A percentile compares a stretch with the other conserved stretches of the same genome.
Conservation (phyloP, 176 grass and related monocot genomes). For the Carex littledalei region DNA sequence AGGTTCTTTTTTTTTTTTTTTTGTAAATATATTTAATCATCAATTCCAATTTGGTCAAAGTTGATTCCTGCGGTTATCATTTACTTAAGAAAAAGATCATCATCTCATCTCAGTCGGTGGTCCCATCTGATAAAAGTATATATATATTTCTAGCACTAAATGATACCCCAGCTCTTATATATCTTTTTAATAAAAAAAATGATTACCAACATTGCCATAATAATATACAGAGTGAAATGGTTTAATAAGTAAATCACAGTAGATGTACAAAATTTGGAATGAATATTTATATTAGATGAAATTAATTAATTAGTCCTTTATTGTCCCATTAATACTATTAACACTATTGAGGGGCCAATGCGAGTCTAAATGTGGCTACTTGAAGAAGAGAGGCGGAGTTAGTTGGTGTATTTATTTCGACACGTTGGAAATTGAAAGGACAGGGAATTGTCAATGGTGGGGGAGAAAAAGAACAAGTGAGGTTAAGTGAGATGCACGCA, state of each 20-base stretch:
- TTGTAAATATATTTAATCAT: background rate
- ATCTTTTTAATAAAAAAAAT: background rate
- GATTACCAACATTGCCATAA: background rate
- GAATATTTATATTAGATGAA: background rate
- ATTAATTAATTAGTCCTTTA: background rate
- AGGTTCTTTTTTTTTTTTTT: background rate
- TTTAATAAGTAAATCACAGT: background rate
- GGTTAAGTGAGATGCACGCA: background rate
- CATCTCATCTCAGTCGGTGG: background rate
- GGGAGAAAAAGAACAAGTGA: background rate
- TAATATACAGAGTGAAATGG: background rate
- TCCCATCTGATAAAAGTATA: background rate
- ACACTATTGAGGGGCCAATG: background rate
- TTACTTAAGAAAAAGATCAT: background rate
- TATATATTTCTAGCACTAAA: background rate
- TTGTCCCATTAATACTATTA: background rate
- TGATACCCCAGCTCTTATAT: background rate
- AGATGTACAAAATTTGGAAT: background rate
- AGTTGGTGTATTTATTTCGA: slow-evolving; percentile 20
- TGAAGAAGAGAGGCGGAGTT: slow-evolving; percentile 20
- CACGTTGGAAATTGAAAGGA: slow-evolving; percentile 19
- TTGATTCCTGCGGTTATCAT: background rate
- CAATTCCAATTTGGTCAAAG: background rate
- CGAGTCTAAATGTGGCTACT: slow-evolving; percentile 11
- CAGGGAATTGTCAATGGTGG: background rate